These are phyloP conservation scores for Grosmannia clavigera DNA, from an alignment of 2,329 filamentous ascomycete species.

Conservation along the genomic window DNA sequence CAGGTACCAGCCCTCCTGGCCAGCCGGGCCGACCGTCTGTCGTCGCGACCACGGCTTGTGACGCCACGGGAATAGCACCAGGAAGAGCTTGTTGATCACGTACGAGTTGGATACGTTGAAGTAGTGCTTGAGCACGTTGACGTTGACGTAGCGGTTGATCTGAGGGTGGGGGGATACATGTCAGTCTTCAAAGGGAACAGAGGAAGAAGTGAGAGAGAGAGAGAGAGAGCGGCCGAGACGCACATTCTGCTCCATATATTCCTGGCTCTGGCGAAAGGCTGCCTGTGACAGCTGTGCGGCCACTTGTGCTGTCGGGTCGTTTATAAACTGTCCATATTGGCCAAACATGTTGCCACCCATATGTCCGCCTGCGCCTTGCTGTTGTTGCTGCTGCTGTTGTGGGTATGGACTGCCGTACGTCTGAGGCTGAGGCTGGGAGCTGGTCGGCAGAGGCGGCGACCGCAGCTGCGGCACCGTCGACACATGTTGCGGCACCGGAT, in stretches of 20 bases:
- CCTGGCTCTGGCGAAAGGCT: slow-evolving; percentile 80
- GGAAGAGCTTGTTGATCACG: slow-evolving; percentile 81
- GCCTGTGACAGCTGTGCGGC: slow-evolving; percentile 89
- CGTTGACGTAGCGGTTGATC: slow-evolving; percentile 69
- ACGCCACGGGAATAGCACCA: slow-evolving; percentile 94
- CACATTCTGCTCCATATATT: slow-evolving; percentile 95
- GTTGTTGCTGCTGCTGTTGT: slow-evolving; percentile 50
- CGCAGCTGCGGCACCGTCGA: slow-evolving; percentile 94
- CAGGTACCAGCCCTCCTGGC: slow-evolving; percentile 67
- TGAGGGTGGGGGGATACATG: slow-evolving; percentile 13
- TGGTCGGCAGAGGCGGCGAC: slow-evolving; percentile 73
- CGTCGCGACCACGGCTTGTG: slow-evolving; percentile 96
- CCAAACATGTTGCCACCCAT: slow-evolving; percentile 40
- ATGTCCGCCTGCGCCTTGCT: slow-evolving; percentile 34
- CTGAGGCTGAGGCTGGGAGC: slow-evolving; percentile 55
- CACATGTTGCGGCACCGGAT: slow-evolving; percentile 95
- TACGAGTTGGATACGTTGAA: slow-evolving; percentile 99
- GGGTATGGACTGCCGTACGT: slow-evolving; percentile 57
- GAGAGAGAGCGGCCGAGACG: not conserved
- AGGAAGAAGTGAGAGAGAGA: not conserved
- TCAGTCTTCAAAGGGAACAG: not conserved
- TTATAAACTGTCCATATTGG: slow-evolving; percentile 86
- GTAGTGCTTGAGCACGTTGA: slow-evolving; percentile 88
- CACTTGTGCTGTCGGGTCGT: slow-evolving; percentile 88
- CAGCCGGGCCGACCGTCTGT: slow-evolving; percentile 58